phyloP scores from a whole-genome alignment of 129 eudicot genomes.

The Artemisia tridentata region DNA sequence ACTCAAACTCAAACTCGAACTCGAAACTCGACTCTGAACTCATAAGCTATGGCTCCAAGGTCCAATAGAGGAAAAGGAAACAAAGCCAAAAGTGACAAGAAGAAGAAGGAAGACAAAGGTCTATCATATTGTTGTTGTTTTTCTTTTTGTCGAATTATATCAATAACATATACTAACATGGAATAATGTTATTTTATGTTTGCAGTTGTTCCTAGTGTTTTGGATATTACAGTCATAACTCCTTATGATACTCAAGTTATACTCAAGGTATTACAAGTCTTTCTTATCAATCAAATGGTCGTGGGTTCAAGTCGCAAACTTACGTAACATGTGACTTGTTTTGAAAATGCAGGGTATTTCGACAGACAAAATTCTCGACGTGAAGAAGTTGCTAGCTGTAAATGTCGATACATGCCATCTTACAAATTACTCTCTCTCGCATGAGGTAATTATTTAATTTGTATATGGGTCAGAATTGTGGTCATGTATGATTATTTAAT shows the following conservation, averaged over 20 bases:
- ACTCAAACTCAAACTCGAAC: no score
- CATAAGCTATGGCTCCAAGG: conserved; percentile 74
- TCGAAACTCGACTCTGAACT: background rate
- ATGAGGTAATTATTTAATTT: conserved; percentile 51
- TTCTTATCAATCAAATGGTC: no score
- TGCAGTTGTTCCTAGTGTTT: conserved; percentile 87
- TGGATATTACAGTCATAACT: conserved; percentile 76
- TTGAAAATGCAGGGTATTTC: conserved; percentile 79
- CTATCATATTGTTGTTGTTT: background rate
- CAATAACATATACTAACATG: background rate
- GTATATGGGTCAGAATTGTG: background rate
- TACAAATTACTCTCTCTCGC: conserved; percentile 84
- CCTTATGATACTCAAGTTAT: conserved; percentile 82
- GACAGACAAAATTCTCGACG: conserved; percentile 87
- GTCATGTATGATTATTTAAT: no score
- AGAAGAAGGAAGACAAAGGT: conserved; percentile 97
- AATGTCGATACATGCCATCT: conserved; percentile 92
- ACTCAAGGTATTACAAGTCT: conserved; percentile 61
- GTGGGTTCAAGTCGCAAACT: no score
- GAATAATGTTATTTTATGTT: background rate
- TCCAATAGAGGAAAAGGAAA: conserved; percentile 85
- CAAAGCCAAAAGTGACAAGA: conserved; percentile 72
- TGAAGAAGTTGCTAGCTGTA: conserved; percentile 73
- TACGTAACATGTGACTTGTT: background rate
- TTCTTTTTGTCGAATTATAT: background rate